These are phyloP conservation scores for Umbelopsis sp. DNA, from an alignment of 371 early-diverging fungal species.

Conservation along the genomic window DNA sequence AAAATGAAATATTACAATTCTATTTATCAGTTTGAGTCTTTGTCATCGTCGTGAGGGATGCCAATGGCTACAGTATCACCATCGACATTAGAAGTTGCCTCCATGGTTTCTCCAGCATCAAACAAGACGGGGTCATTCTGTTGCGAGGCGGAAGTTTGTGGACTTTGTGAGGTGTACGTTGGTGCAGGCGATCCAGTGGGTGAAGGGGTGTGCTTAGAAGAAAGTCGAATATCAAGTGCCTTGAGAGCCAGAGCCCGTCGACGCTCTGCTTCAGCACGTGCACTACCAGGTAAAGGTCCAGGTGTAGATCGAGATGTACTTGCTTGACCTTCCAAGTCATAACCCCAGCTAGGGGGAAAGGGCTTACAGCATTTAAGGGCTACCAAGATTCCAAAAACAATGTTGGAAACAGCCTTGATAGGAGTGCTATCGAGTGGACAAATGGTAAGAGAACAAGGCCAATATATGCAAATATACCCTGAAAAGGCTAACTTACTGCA, in stretches of 20 bases:
- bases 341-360: slow-evolving; percentile 50
- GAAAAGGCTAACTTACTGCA: slow-evolving; percentile 57
- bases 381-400: slow-evolving; percentile 52
- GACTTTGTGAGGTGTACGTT: neutral
- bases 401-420: slow-evolving; percentile 54
- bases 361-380: slow-evolving; percentile 50
- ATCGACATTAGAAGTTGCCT: neutral
- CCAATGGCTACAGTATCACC: slow-evolving; percentile 14
- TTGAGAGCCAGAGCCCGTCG: slow-evolving; percentile 68
- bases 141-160: neutral
- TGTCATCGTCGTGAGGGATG: neutral
- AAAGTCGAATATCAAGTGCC: slow-evolving; percentile 65
- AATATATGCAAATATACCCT: too few relatives aligned
- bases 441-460: neutral
- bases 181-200: slow-evolving; percentile 23
- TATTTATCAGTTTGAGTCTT: slow-evolving; percentile 16
- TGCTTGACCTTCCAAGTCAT: slow-evolving; percentile 51
- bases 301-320: slow-evolving; percentile 37
- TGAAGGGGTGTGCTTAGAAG: slow-evolving; percentile 29
- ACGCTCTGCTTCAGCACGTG: slow-evolving; percentile 69
- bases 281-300: slow-evolving; percentile 55
- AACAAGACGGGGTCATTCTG: slow-evolving; percentile 24
- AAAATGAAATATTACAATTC: slow-evolving; percentile 13
- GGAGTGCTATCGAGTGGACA: slow-evolving; percentile 42
- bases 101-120: slow-evolving; percentile 28